phyloP scores from a whole-genome alignment of 1,139 yeast species.

The Pichia sp. region DNA sequence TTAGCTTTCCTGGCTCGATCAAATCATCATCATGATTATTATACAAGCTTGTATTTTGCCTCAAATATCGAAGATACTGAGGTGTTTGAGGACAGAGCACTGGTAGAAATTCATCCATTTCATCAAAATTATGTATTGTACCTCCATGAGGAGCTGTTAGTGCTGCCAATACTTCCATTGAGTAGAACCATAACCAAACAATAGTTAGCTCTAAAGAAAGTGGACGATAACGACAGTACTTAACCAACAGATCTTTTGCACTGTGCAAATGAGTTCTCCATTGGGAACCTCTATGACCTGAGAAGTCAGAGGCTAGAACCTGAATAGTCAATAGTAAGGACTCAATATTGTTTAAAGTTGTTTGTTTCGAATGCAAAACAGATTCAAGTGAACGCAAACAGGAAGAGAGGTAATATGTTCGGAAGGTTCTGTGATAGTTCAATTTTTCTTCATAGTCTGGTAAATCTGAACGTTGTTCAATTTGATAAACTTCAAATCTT shows the following conservation, averaged over 20 bases:
- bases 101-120: constrained; percentile 41
- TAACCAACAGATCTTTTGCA: constrained; percentile 56
- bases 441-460: constrained; percentile 19
- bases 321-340: constrained; percentile 55
- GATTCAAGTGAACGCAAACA: constrained; percentile 48
- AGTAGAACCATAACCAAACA: constrained; percentile 60
- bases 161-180: constrained; percentile 58
- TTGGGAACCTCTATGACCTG: constrained; percentile 47
- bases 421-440: constrained; percentile 42
- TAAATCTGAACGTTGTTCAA: constrained; percentile 18
- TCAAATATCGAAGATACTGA: constrained; percentile 10
- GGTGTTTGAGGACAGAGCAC: constrained; percentile 23
- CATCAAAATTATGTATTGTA: constrained; percentile 46
- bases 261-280: constrained; percentile 67
- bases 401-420: constrained; percentile 47
- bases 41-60: background rate
- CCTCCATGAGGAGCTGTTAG: constrained; percentile 54
- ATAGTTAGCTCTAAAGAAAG: constrained; percentile 39
- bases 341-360: constrained; percentile 50
- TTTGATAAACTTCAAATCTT: constrained; percentile 39
- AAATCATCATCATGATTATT: constrained; percentile 21
- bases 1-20: constrained; percentile 17
- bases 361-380: constrained; percentile 35
- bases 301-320: constrained; percentile 55
- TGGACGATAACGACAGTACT: constrained; percentile 38